Evolutionary conservation across 768 basidiomycete species (phyloP).

Genomic region (Naganishia vaughanmartiniae): DNA sequence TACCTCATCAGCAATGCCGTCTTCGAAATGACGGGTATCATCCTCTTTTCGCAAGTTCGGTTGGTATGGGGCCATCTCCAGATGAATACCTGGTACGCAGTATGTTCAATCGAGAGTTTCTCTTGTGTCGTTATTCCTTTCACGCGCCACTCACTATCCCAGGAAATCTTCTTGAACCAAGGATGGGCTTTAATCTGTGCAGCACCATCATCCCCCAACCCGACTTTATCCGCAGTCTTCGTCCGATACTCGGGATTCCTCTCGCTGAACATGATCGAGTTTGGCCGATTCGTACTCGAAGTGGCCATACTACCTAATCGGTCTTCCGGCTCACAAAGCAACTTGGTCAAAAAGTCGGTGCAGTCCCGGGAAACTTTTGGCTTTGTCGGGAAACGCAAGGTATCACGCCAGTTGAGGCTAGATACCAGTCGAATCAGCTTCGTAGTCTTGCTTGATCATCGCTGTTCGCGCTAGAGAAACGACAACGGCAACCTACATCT

Average conservation of each 20-base stretch:
- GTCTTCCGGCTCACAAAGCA: conserved; percentile 94
- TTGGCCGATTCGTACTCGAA: conserved; percentile 57
- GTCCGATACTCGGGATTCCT: conserved; percentile 71
- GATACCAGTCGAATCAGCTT: conserved; percentile 2
- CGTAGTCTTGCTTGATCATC: no score
- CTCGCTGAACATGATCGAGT: conserved; percentile 71
- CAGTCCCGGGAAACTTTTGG: conserved; percentile 84
- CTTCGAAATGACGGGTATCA: conserved; percentile 92
- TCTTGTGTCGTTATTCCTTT: neutral
- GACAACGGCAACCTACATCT: conserved; percentile 59
- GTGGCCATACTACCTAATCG: conserved; percentile 58
- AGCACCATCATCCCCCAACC: conserved; percentile 66
- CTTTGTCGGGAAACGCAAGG: conserved; percentile 78
- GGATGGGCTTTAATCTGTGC: conserved; percentile 84
- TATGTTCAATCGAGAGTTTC: neutral
- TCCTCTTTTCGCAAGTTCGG: conserved; percentile 77
- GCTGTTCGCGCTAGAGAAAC: neutral
- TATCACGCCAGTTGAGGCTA: conserved; percentile 81
- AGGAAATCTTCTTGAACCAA: conserved; percentile 90
- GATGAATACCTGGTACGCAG: conserved; percentile 62
- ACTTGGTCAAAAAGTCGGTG: conserved; percentile 77
- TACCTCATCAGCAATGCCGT: conserved; percentile 88
- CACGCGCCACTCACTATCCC: conserved; percentile 57
- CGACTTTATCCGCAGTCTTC: conserved; percentile 10
- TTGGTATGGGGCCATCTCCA: conserved; percentile 78